Conservation (phyloP, 345 rosid genomes). For the Pugionium dolabratum region DNA sequence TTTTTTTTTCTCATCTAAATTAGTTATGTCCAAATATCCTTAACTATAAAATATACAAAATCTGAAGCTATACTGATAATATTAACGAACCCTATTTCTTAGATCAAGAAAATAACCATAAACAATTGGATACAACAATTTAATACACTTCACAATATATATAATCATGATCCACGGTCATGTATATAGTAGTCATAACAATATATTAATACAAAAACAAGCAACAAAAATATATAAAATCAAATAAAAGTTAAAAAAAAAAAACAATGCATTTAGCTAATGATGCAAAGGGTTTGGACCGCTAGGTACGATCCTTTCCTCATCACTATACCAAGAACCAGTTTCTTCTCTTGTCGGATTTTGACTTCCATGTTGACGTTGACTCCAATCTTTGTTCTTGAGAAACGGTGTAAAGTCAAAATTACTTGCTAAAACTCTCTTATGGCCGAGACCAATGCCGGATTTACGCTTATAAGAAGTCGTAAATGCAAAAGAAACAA, state of each 20-base stretch:
- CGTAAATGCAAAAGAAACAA: constrained; percentile 30
- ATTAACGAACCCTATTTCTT: constrained; percentile 6
- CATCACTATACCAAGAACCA: constrained; percentile 54
- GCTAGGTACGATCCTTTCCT: constrained; percentile 66
- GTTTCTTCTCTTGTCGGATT: constrained; percentile 35
- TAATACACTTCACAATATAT: constrained; percentile 32
- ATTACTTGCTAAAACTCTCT: constrained; percentile 46
- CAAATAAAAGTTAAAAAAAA: constrained; percentile 21
- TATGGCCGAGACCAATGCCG: constrained; percentile 26
- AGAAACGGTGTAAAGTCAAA: constrained; percentile 72
- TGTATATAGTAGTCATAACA: constrained; percentile 15
- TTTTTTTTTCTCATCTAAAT: neutral
- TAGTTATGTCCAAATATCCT: constrained; percentile 6
- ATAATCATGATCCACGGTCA: constrained; percentile 30
- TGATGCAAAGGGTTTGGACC: constrained; percentile 93
- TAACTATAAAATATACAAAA: constrained; percentile 2
- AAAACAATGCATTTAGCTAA: constrained; percentile 39
- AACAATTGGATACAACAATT: constrained; percentile 29
- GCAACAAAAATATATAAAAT: constrained; percentile 23
- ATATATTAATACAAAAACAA: constrained; percentile 16
- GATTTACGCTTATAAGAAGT: constrained; percentile 29
- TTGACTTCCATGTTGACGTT: constrained; percentile 28
- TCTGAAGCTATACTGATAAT: constrained; percentile 3
- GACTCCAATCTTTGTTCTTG: constrained; percentile 32
- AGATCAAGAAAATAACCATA: constrained; percentile 24